Evolutionary conservation across 345 rosid species (phyloP).

Genomic region (Carallia pectinifolia): DNA sequence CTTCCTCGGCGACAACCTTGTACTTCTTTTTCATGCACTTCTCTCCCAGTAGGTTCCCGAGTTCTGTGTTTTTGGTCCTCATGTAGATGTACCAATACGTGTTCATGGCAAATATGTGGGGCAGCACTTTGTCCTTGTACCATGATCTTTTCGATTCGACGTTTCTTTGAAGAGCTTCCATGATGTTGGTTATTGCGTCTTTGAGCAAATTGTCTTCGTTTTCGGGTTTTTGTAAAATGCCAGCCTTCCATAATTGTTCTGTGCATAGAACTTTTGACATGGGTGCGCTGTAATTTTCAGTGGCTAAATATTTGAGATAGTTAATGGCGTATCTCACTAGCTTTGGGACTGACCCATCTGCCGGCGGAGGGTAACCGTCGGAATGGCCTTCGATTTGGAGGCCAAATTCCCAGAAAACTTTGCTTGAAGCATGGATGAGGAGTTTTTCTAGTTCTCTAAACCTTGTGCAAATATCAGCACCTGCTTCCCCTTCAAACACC

Average conservation of each 20-base stretch:
- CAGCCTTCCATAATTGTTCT: slow-evolving; percentile 59
- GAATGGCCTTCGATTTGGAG: slow-evolving; percentile 60
- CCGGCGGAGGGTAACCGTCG: slow-evolving; percentile 49
- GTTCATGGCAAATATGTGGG: slow-evolving; percentile 54
- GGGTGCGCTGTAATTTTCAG: slow-evolving; percentile 40
- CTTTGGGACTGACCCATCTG: slow-evolving; percentile 59
- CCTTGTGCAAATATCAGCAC: slow-evolving; percentile 52
- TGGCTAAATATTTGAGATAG: slow-evolving; percentile 52
- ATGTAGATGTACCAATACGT: slow-evolving; percentile 67
- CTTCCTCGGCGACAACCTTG: slow-evolving; percentile 56
- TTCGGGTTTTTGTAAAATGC: slow-evolving; percentile 49
- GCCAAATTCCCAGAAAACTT: slow-evolving; percentile 67
- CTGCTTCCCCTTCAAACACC: slow-evolving; percentile 60
- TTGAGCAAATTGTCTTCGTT: slow-evolving; percentile 41
- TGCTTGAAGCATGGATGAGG: slow-evolving; percentile 51
- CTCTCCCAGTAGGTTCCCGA: slow-evolving; percentile 50
- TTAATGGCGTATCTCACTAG: slow-evolving; percentile 62
- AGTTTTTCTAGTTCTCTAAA: slow-evolving; percentile 60
- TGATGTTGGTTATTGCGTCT: slow-evolving; percentile 45
- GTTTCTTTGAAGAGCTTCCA: slow-evolving; percentile 64
- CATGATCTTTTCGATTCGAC: slow-evolving; percentile 43
- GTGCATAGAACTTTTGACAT: slow-evolving; percentile 58
- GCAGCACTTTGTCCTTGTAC: slow-evolving; percentile 47
- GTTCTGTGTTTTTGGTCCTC: slow-evolving; percentile 55
- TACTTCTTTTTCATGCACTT: slow-evolving; percentile 40